phyloP scores from a whole-genome alignment of 306 rosid genomes.

The Comarum palustre region DNA sequence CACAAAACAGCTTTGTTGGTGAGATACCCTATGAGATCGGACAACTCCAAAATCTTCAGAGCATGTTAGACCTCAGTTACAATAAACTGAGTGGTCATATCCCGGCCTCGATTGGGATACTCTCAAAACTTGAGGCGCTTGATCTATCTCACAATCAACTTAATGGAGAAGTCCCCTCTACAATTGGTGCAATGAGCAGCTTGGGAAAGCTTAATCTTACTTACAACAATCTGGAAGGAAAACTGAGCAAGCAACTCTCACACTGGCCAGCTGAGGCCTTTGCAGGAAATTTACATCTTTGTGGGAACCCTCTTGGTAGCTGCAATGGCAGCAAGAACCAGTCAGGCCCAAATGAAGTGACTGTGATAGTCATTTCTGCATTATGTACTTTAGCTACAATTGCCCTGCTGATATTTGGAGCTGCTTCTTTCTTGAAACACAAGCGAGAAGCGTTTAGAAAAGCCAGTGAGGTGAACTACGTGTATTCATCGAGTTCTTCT shows the following conservation, averaged over 20 bases:
- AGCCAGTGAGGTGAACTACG: constrained; percentile 49
- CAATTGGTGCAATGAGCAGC: constrained; percentile 74
- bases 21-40: constrained; percentile 72
- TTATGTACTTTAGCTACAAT: constrained; percentile 65
- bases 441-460: constrained; percentile 40
- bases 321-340: constrained; percentile 36
- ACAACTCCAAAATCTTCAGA: constrained; percentile 83
- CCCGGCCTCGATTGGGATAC: constrained; percentile 53
- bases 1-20: constrained; percentile 57
- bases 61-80: constrained; percentile 72
- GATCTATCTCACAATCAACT: constrained; percentile 88
- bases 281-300: constrained; percentile 65
- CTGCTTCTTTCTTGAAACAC: constrained; percentile 43
- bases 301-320: constrained; percentile 64
- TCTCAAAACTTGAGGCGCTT: constrained; percentile 70
- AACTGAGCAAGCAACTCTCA: constrained; percentile 55
- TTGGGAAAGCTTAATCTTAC: constrained; percentile 85
- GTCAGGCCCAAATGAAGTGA: constrained; percentile 43
- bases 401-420: constrained; percentile 49
- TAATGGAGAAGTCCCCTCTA: constrained; percentile 67
- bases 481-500: constrained; percentile 70
- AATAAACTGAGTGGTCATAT: constrained; percentile 72
- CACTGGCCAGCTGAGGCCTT: constrained; percentile 66
- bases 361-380: constrained; percentile 57
- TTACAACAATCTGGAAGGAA: constrained; percentile 70